Percentiles rank a stretch among this genome's conserved stretches.
phyloP scores from a whole-genome alignment of 176 grass and related monocot genomes.

The maize (Zea mays) region Zm-B73-REFERENCE-NAM-5.0 NC_050105.1:10689001-10689500 shows the following conservation, averaged over 20 bases:
- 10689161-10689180: background rate
- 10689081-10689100: background rate
- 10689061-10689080: background rate
- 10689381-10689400: background rate
- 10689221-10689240: background rate
- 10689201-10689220: background rate
- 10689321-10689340: background rate
- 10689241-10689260: background rate
- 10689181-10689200: too few species aligned
- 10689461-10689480: background rate
- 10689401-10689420: background rate
- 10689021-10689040: background rate
- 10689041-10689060: background rate
- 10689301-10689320: background rate
- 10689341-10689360: background rate
- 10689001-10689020: background rate
- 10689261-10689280: background rate
- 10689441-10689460: background rate
- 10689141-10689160: background rate
- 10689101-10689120: background rate
- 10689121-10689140: background rate
- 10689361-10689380: background rate
- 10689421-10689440: background rate
- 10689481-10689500: background rate
- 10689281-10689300: background rate